Evolutionary conservation across 2,329 filamentous ascomycete genomes (phyloP), one percentile per base, ranked within the genome.

Genomic region (Epichloe glyceriae): DNA sequence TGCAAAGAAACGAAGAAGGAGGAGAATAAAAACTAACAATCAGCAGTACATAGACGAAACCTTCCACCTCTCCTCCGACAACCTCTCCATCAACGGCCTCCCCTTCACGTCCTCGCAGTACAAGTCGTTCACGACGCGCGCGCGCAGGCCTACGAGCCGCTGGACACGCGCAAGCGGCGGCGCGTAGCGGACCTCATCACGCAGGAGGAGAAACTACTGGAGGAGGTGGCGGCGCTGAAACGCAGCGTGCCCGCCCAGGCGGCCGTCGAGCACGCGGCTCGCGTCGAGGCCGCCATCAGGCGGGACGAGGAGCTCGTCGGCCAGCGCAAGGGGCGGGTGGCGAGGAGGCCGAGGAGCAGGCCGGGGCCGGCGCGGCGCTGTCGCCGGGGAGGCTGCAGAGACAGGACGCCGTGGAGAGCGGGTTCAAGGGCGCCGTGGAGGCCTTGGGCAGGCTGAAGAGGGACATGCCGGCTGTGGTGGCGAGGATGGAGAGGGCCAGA

Each of bases 11-110:
- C 34, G 7, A 46, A 20, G 8, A 46, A 35, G 4, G 35, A 20
- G n/a, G 33, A 19, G 4, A 15, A 3, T 4, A 22, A 17, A n/a
- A 5, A 19, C 11, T 10, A 39, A 22, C 20, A 46, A 22, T 3
- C 7, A 26, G 38, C 50, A 83, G 79, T 84, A 82, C 69, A 82
- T 85, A 60, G 66, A 69, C 54, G 71, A 73, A 46, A 82, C 80
- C 12, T 83, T 83, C 64, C 68, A 69, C 50, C 71, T 79, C 54
- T 78, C 79, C 30, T 67, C 73, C 3, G 73, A 75, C 10, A 82
- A 81, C 67, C 73, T 84, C 50, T 72, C 72, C 54, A 81, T 84
- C 61, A 84, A 84, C 67, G 81, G 81, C 50, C 68, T 80, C 55
- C 64, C 71, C 56, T 68, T 78, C 44, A 62, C 71, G 5, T 41